Evolutionary conservation across 2,329 filamentous ascomycete species (phyloP), one percentile per base, ranked within the genome.

Genomic region (Alternaria sp.): DNA sequence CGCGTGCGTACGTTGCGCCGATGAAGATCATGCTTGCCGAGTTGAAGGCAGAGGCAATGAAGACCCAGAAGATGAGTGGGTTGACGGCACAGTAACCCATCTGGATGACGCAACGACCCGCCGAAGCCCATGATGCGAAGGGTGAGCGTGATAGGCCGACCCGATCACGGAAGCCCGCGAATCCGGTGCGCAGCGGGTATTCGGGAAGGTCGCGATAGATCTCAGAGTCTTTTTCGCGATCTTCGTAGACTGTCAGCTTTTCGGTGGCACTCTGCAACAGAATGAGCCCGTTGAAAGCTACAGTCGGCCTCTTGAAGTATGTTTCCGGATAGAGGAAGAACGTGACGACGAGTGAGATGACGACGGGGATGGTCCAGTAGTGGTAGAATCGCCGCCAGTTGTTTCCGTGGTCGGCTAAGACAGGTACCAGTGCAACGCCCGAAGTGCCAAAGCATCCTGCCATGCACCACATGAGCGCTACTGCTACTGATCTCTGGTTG

Each of bases 251-350:
- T 6, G 71, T 76, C 12, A 81, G 70, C 58, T 78, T 81, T 63
- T 82, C 81, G 0, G 78, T 78, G 3, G 75, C 76, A 13, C 70
- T 76, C 61, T 82, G 81, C 2, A 80, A 55, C 4, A 82, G 59
- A 5, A 82, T 79, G 21, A 78, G 77, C 3, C 81, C 81, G 61
- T 82, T 76, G 44, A 81, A 81, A 6, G 81, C 80, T 9, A 83
- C 74, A 0, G 77, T 77, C 0, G 81, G 81, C 1, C 81, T 76
- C 54, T 80, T 73, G 69, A 82, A 83, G 64, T 79, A 82, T 1
- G 79, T 82, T 50, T 82, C 81, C 0, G 79, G 79, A 21, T 71
- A 76, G 12, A 77, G 72, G 21, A 79, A 63, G 28, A 79, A 74
- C 1, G 71, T 69, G 3, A 78, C 57, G 1, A 79, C 2, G 19